Evolutionary conservation across 2,329 filamentous ascomycete species (phyloP).

Genomic region (Fusarium citri): DNA sequence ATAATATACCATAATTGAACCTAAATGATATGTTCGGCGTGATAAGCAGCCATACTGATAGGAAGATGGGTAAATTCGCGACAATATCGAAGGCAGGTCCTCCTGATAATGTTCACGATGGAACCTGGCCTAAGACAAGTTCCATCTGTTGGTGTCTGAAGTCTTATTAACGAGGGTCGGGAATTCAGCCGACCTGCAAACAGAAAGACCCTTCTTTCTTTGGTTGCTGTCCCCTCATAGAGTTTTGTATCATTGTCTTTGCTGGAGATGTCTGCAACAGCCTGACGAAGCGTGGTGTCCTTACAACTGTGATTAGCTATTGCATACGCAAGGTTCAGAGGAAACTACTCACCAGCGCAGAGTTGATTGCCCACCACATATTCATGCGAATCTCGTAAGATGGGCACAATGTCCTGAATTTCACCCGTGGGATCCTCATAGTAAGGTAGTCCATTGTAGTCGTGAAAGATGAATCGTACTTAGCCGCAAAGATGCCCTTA

Average conservation of each 20-base stretch:
- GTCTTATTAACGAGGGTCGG: no score
- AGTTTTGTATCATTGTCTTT: no score
- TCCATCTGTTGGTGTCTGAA: no score
- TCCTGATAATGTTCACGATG: not conserved
- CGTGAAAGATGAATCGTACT: not conserved
- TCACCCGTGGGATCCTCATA: not conserved
- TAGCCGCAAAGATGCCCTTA: not conserved
- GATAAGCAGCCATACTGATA: not conserved
- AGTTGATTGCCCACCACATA: not conserved
- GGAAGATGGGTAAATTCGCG: not conserved
- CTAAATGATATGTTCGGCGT: not conserved
- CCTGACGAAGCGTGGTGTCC: no score
- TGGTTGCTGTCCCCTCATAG: no score
- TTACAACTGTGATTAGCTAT: not conserved
- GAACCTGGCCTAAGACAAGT: not conserved
- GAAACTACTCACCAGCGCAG: not conserved
- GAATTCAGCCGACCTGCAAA: no score
- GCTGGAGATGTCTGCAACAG: no score
- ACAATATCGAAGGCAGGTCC: not conserved
- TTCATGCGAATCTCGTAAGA: not conserved
- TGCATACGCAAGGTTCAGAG: not conserved
- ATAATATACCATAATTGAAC: not conserved
- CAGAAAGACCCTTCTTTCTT: no score
- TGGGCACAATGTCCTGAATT: not conserved
- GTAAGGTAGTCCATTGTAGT: not conserved